Percentiles rank a stretch among this genome's conserved stretches.
phyloP scores from a whole-genome alignment of 306 rosid species.

The Mucuna pruriens region DNA sequence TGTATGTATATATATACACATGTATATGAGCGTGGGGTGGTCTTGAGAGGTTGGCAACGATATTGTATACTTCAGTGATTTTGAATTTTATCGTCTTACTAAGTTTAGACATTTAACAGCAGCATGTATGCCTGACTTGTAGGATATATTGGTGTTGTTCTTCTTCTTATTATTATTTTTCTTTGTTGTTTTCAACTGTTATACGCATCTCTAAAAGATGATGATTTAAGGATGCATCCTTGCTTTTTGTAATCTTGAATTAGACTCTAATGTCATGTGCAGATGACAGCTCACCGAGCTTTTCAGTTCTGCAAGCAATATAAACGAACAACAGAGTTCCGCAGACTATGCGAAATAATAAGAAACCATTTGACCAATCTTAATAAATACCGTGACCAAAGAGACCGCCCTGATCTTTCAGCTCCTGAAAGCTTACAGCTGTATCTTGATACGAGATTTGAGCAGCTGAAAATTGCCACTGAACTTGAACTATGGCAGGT shows the following conservation, averaged over 20 bases:
- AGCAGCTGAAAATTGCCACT: constrained; percentile 95
- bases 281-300: constrained; percentile 99
- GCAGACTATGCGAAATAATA: constrained; percentile 92
- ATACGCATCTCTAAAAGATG: neutral
- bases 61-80: too few relatives aligned
- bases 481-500: constrained; percentile 99
- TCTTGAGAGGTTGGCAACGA: too few relatives aligned
- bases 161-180: neutral
- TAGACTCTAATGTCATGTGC: constrained; percentile 29
- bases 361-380: constrained; percentile 90
- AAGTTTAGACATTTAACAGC: neutral
- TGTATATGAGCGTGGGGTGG: too few relatives aligned
- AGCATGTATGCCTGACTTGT: neutral
- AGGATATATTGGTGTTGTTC: neutral
- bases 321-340: constrained; percentile 92
- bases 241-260: neutral
- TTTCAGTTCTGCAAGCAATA: constrained; percentile 99
- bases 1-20: too few relatives aligned
- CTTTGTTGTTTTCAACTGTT: neutral
- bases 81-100: neutral
- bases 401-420: constrained; percentile 90
- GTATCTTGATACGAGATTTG: constrained; percentile 94
- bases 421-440: constrained; percentile 93
- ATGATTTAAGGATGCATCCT: neutral
- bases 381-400: constrained; percentile 91